Conservation (phyloP, 345 rosid species). For the Moricandia arvensis region DNA sequence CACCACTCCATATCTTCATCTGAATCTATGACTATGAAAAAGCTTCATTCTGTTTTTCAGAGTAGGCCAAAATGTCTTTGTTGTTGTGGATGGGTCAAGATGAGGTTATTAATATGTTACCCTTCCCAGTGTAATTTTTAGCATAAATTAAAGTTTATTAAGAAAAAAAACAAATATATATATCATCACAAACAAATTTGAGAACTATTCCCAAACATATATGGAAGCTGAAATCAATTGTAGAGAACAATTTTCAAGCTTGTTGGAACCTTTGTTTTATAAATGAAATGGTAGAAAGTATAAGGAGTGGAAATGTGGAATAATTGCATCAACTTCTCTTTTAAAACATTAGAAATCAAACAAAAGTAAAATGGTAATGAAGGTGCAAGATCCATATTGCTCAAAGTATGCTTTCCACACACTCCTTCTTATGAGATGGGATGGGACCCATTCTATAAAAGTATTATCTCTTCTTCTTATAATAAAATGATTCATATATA, state of each 20-base stretch:
- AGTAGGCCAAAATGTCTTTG: neutral
- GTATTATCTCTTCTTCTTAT: conserved; percentile 4
- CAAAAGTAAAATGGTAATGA: conserved; percentile 23
- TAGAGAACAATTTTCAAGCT: neutral
- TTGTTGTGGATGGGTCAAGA: neutral
- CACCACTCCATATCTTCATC: neutral
- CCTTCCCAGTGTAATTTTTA: neutral
- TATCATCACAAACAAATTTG: neutral
- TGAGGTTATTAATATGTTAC: neutral
- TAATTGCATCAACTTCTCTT: neutral
- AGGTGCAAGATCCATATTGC: conserved; percentile 30
- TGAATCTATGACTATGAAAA: neutral
- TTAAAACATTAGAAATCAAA: neutral
- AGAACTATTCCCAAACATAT: neutral
- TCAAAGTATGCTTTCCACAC: conserved; percentile 37
- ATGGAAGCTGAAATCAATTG: neutral
- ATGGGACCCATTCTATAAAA: conserved; percentile 24
- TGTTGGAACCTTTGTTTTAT: neutral
- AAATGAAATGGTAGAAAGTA: neutral
- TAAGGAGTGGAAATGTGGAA: neutral
- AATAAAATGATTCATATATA: neutral
- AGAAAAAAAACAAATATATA: neutral
- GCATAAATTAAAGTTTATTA: neutral
- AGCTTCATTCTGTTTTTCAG: neutral
- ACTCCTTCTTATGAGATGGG: conserved; percentile 26